These are phyloP conservation scores for Colletotrichum tropicicola DNA, from an alignment of 2,329 filamentous ascomycete genomes.

Conservation along the genomic window DNA sequence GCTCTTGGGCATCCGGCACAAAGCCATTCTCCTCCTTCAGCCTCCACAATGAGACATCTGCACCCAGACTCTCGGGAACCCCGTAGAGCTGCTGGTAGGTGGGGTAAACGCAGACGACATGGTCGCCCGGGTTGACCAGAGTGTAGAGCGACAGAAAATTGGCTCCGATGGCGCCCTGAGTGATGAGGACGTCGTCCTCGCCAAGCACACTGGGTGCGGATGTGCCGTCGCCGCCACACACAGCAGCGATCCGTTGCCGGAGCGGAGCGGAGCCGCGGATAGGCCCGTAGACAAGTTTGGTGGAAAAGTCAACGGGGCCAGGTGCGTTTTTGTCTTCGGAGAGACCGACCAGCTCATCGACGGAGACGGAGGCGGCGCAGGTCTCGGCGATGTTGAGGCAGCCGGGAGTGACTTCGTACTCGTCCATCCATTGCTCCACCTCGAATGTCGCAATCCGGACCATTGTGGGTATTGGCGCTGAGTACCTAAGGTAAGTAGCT, in stretches of 20 bases:
- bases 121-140: constrained; percentile 74
- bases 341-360: constrained; percentile 71
- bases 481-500: too few relatives aligned
- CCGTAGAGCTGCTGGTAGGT: constrained; percentile 84
- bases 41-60: constrained; percentile 79
- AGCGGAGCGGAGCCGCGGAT: constrained; percentile 75
- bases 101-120: constrained; percentile 84
- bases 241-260: constrained; percentile 69
- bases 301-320: constrained; percentile 56
- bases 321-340: constrained; percentile 59
- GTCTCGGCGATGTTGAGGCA: constrained; percentile 81
- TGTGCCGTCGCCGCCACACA: constrained; percentile 66
- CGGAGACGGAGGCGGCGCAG: constrained; percentile 77
- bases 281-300: constrained; percentile 75
- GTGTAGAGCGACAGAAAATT: constrained; percentile 80
- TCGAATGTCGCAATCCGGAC: constrained; percentile 57
- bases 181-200: constrained; percentile 73
- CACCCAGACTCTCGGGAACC: constrained; percentile 76
- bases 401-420: constrained; percentile 63
- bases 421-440: constrained; percentile 78
- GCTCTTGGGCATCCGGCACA: constrained; percentile 69
- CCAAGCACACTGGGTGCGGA: constrained; percentile 28
- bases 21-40: constrained; percentile 70
- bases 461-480: too few relatives aligned
- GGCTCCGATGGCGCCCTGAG: constrained; percentile 79